Evolutionary conservation across 2,329 filamentous ascomycete genomes (phyloP), one percentile per base, ranked within the genome.

Genomic region (Acephala macrosclerotiorum): DNA sequence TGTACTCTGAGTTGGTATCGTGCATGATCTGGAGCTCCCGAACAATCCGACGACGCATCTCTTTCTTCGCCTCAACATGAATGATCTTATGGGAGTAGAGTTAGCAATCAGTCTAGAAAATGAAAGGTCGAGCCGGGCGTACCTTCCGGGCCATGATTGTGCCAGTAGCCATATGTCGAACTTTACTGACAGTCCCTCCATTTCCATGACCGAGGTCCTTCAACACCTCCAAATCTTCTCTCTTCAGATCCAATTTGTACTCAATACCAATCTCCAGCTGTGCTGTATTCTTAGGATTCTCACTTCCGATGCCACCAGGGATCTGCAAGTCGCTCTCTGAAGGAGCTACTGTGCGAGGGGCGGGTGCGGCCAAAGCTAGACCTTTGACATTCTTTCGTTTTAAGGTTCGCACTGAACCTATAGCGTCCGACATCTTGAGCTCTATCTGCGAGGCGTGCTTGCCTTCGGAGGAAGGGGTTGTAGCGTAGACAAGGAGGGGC

Each of bases 311-410:
- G 66, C 86, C 83, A 33, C 87, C 88, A 9, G 87, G 85, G 61
- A 85, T 80, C 75, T 89, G 88, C 56, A 84, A 77, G 75, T 91
- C 92, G 66, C 88, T 90, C 74, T 93, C 91, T 55, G 92, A 90
- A 35, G 92, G 89, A 61, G 89, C 87, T 62, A 88, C 82, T 58
- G 87, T 83, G 68, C 93, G 93, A 49, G 93, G 90, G 56, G 91
- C 86, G 26, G 91, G 89, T 58, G 92, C 89, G 75, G 89, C 94
- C 77, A 99, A 85, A 72, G 94, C 94, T 59, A 99, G 90, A 42
- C 94, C 95, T 83, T 98, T 98, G 80, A 97, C 91, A 79, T 99
- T 99, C 88, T 98, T 97, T 85, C 95, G 91, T 89, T 97, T 98
- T 90, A 99, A 91, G 68, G 96, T 96, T 80, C 87, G 87, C 80